Percentiles rank a stretch among this genome's conserved stretches.
Evolutionary conservation across 2,329 filamentous ascomycete species (phyloP).

Genomic region (Colletotrichum sublineola): DNA sequence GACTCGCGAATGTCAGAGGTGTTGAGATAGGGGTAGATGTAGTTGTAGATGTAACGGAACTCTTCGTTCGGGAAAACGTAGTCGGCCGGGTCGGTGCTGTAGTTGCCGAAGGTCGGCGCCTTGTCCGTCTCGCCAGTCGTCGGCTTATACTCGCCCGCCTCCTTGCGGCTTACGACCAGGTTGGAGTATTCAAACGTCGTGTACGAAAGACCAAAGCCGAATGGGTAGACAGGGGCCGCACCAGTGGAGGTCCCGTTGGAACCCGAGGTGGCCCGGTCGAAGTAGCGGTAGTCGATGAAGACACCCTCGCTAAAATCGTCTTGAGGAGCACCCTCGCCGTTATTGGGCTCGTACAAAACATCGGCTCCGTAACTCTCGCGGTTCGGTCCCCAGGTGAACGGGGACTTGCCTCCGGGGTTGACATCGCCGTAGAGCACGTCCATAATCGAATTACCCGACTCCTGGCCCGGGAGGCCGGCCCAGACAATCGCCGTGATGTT

Average conservation of each 20-base stretch:
- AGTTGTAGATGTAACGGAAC: slow-evolving; percentile 65
- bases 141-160: slow-evolving; percentile 67
- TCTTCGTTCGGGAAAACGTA: slow-evolving; percentile 75
- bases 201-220: slow-evolving; percentile 85
- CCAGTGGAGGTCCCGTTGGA: slow-evolving; percentile 44
- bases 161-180: slow-evolving; percentile 67
- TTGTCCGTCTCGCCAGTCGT: slow-evolving; percentile 72
- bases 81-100: slow-evolving; percentile 71
- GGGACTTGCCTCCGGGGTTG: slow-evolving; percentile 81
- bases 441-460: slow-evolving; percentile 82
- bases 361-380: slow-evolving; percentile 77
- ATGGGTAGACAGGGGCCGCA: slow-evolving; percentile 80
- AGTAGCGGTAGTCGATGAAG: slow-evolving; percentile 85
- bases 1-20: slow-evolving; percentile 68
- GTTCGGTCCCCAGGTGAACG: slow-evolving; percentile 83
- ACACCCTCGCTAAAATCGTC: slow-evolving; percentile 81
- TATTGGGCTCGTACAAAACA: slow-evolving; percentile 77
- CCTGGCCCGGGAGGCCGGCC: slow-evolving; percentile 85
- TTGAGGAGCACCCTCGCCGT: slow-evolving; percentile 75
- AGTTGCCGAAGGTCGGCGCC: slow-evolving; percentile 75
- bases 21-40: slow-evolving; percentile 82
- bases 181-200: slow-evolving; percentile 83
- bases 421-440: slow-evolving; percentile 87
- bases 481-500: slow-evolving; percentile 89
- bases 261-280: slow-evolving; percentile 70